phyloP scores from a whole-genome alignment of 139 green algal species.

The Monoraphidium neglectum region DNA sequence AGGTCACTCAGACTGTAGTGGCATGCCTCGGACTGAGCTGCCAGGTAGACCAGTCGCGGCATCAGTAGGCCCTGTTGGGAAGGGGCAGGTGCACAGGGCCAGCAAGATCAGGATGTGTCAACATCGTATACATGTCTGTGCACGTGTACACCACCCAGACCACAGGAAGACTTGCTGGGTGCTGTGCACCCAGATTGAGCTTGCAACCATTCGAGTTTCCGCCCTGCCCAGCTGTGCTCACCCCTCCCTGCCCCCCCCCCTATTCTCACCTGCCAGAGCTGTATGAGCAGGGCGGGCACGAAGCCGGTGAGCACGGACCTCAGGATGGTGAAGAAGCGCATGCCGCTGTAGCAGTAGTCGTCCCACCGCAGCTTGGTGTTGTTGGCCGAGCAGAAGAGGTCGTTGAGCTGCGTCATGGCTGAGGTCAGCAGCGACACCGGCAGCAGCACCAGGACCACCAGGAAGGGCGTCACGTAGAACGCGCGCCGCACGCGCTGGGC shows the following conservation, averaged over 20 bases:
- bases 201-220: neutral
- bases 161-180: neutral
- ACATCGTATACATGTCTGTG: neutral
- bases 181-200: neutral
- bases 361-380: constrained; percentile 32
- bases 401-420: constrained; percentile 24
- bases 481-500: constrained; percentile 12
- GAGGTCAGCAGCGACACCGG: constrained; percentile 24
- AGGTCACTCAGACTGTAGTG: constrained; percentile 36
- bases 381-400: neutral
- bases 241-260: too few species aligned
- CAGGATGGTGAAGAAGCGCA: constrained; percentile 17
- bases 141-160: neutral
- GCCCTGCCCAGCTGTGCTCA: neutral
- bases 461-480: constrained; percentile 7
- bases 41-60: constrained; percentile 48
- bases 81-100: neutral
- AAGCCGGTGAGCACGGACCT: constrained; percentile 54
- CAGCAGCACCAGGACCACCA: constrained; percentile 18
- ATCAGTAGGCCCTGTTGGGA: constrained; percentile 51
- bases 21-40: constrained; percentile 34
- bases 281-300: constrained; percentile 63
- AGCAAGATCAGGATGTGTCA: neutral
- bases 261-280: constrained; percentile 57
- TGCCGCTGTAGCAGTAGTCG: constrained; percentile 29